Percentiles rank a stretch among this genome's conserved stretches.
Evolutionary conservation across 768 basidiomycete genomes (phyloP).

Genomic region (Amanita brunnescens): DNA sequence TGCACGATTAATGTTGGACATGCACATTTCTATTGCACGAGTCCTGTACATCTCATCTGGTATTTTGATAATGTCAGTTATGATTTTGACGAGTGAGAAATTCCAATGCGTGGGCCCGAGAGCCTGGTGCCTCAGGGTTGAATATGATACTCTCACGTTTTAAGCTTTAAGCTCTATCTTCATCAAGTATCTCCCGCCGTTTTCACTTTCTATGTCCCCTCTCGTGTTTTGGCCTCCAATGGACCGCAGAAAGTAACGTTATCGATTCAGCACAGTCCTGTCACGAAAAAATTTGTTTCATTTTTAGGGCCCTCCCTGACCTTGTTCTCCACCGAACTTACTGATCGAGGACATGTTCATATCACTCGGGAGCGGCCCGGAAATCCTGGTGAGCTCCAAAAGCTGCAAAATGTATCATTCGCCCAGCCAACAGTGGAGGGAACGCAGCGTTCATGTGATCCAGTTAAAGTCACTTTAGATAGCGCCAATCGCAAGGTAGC

Average conservation of each 20-base stretch:
- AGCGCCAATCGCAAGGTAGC: slow-evolving; percentile 4
- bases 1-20: no score
- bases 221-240: slow-evolving; percentile 13
- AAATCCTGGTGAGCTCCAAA: slow-evolving; percentile 2
- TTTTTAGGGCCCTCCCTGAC: slow-evolving; percentile 15
- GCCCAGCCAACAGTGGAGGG: not conserved
- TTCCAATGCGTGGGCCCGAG: no score
- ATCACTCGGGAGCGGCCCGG: slow-evolving; percentile 9
- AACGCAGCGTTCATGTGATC: not conserved
- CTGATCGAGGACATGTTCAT: slow-evolving; percentile 18
- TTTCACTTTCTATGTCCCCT: slow-evolving; percentile 18
- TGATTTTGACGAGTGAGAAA: no score
- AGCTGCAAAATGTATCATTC: slow-evolving; percentile 1
- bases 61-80: no score
- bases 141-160: no score
- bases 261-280: slow-evolving; percentile 5
- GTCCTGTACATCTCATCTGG: no score
- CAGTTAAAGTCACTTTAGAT: not conserved
- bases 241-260: slow-evolving; percentile 10
- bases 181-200: slow-evolving; percentile 17
- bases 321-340: slow-evolving; percentile 17
- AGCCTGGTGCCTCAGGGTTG: no score
- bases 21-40: no score
- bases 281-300: slow-evolving; percentile 1
- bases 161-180: no score